Evolutionary conservation across 805 yeast genomes (phyloP).

Genomic region (Priceomyces melissophilus): DNA sequence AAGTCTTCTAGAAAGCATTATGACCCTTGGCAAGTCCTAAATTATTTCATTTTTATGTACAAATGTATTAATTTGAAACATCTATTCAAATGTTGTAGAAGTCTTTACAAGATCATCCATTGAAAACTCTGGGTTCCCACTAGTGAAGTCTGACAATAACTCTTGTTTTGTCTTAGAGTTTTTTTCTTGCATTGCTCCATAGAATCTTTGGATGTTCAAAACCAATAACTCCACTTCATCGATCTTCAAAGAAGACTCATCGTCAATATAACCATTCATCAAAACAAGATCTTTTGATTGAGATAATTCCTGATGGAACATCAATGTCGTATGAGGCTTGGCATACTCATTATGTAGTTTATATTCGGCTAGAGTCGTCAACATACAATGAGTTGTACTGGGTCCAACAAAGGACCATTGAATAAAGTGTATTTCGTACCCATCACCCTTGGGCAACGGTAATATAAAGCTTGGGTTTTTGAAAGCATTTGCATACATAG

Average conservation of each 20-base stretch:
- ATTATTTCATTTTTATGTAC: background rate
- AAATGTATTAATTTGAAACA: background rate
- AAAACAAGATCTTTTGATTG: constrained; percentile 60
- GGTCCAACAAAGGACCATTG: constrained; percentile 93
- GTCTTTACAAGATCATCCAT: constrained; percentile 67
- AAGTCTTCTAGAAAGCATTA: constrained; percentile 7
- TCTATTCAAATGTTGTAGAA: constrained; percentile 64
- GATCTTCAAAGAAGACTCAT: constrained; percentile 60
- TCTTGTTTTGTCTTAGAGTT: constrained; percentile 48
- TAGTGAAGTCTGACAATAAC: constrained; percentile 64
- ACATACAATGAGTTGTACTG: constrained; percentile 78
- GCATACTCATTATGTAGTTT: constrained; percentile 89
- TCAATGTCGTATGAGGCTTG: constrained; percentile 88
- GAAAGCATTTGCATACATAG: constrained; percentile 62
- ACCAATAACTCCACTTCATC: constrained; percentile 78
- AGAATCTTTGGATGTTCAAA: constrained; percentile 75
- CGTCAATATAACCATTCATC: constrained; percentile 84
- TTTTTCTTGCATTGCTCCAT: constrained; percentile 57
- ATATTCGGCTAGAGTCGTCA: constrained; percentile 89
- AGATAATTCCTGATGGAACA: constrained; percentile 77
- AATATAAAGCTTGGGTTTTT: constrained; percentile 80
- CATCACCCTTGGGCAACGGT: constrained; percentile 70
- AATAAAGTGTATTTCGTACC: constrained; percentile 80
- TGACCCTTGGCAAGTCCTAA: constrained; percentile 4
- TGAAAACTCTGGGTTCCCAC: constrained; percentile 62